Percentiles rank a stretch among this genome's conserved stretches.
phyloP scores from a whole-genome alignment of 2,329 filamentous ascomycete species.

The Colletotrichum tropicicola region DNA sequence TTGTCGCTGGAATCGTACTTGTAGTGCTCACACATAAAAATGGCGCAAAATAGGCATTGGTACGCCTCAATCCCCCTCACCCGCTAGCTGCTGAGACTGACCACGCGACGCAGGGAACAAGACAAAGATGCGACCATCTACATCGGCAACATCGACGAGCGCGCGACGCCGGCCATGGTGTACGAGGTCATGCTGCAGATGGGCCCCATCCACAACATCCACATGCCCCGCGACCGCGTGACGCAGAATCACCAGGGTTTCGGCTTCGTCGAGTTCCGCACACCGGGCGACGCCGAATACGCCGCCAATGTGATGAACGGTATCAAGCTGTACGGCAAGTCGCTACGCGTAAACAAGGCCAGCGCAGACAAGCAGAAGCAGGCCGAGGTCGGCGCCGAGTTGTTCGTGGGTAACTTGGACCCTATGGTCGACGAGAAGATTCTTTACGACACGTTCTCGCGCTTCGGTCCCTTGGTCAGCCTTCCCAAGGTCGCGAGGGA shows the following conservation, averaged over 20 bases:
- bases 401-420: slow-evolving; percentile 97
- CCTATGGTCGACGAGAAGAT: slow-evolving; percentile 95
- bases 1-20: background rate
- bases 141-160: slow-evolving; percentile 98
- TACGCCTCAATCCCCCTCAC: slow-evolving; percentile 46
- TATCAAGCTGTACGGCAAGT: slow-evolving; percentile 91
- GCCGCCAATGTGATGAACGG: slow-evolving; percentile 97
- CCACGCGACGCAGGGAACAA: slow-evolving; percentile 76
- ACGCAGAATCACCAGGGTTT: slow-evolving; percentile 97
- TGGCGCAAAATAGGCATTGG: slow-evolving; percentile 81
- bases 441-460: slow-evolving; percentile 91
- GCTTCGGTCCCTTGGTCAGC: slow-evolving; percentile 86
- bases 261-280: slow-evolving; percentile 98
- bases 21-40: slow-evolving; percentile 46
- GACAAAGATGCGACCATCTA: slow-evolving; percentile 99
- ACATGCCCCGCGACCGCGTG: slow-evolving; percentile 97
- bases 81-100: slow-evolving; percentile 30
- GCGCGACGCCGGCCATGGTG: slow-evolving; percentile 86
- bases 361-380: slow-evolving; percentile 92
- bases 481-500: slow-evolving; percentile 93
- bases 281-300: slow-evolving; percentile 95
- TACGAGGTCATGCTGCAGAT: slow-evolving; percentile 99
- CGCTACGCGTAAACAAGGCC: slow-evolving; percentile 94
- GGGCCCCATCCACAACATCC: slow-evolving; percentile 96
- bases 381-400: slow-evolving; percentile 92